These are phyloP conservation scores for Sclerotinia spermophila DNA, from an alignment of 2,329 filamentous ascomycete species.

Conservation along the genomic window DNA sequence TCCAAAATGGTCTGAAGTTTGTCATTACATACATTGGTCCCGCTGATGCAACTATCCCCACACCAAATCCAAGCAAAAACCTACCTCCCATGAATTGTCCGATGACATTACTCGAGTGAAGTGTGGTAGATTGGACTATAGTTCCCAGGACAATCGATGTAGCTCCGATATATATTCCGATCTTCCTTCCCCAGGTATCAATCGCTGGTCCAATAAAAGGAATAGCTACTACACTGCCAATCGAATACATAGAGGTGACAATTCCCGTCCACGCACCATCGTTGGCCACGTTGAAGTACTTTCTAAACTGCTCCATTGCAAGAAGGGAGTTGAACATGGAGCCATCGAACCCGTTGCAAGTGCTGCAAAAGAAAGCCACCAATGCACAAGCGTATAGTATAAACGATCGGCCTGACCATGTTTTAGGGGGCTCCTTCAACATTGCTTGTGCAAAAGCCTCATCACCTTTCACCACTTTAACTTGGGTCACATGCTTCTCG, in stretches of 20 bases:
- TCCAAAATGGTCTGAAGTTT: background rate
- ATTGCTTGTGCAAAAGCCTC: slow-evolving; percentile 51
- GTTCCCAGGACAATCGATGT: slow-evolving; percentile 44
- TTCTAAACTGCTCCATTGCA: slow-evolving; percentile 42
- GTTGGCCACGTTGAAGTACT: slow-evolving; percentile 40
- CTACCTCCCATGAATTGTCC: slow-evolving; percentile 50
- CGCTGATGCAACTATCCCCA: slow-evolving; percentile 44
- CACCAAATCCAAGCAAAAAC: slow-evolving; percentile 57
- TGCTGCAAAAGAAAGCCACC: slow-evolving; percentile 47
- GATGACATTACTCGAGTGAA: slow-evolving; percentile 32
- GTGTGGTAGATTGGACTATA: slow-evolving; percentile 41
- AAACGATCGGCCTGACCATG: slow-evolving; percentile 40
- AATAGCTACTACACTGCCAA: slow-evolving; percentile 46
- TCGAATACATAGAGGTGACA: slow-evolving; percentile 49
- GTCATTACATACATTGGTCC: slow-evolving; percentile 45
- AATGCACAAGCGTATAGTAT: slow-evolving; percentile 44
- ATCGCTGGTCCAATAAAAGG: slow-evolving; percentile 46
- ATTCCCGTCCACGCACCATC: slow-evolving; percentile 47
- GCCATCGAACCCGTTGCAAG: slow-evolving; percentile 50
- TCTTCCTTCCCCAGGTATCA: slow-evolving; percentile 45
- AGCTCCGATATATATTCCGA: slow-evolving; percentile 46
- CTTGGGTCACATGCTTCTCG: background rate
- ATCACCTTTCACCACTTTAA: slow-evolving; percentile 40
- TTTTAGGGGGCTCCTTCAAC: slow-evolving; percentile 47
- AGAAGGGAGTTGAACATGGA: slow-evolving; percentile 47